Base-by-base conservation (phyloP, 805 yeast species). In the Candida sakaeoensis region DNA sequence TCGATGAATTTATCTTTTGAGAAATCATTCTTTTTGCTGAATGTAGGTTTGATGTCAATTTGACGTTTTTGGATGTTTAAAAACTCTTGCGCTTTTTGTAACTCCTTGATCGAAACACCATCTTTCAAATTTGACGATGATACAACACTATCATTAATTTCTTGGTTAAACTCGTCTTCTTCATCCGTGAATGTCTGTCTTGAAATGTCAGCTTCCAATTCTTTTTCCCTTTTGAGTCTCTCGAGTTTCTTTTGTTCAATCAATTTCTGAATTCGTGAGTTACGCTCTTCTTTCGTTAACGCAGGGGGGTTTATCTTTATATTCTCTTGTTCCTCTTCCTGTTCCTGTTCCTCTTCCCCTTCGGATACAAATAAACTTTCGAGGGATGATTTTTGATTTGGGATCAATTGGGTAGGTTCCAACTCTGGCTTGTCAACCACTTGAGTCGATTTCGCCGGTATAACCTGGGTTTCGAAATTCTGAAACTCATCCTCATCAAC, bases 161-260 rank as follows among this genome's bases (percentile, higher is more conserved):
- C 51, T 5, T 55, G 57, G 21, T 54, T 44, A 31, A 63, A 48
- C 29, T 65, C 73, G 15, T 61, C 48, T 40, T 68, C 73, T 42
- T 67, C 73, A 37, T 67, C 72, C 2, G 70, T 62, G 18, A 67
- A 49, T 1, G 72, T 48, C 2, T 53, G 49, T 27, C 49, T 55
- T 0, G 64, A 43, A 17, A 68, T 51, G 28, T 68, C 72, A 2
- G 58, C 58, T 36, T 60, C 60, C 18, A 65, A 38, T 46, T 49
- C 37, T 26, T 43, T 38, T 36, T 48, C 55, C 24, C 47, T 50
- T 16, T 38, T 36, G 19, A 48, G 16, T 23, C 58, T 39, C 41
- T 49, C 45, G 21, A 45, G 40, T 19, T 53, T 47, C 30, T 54
- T 53, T 23, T 40, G 38, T 33, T 52, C 53, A 1, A 53, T 53